A percentile compares a stretch with the other conserved stretches of the same genome.
Evolutionary conservation across 2,329 filamentous ascomycete species (phyloP).

Genomic region (Colletotrichum kahawae): DNA sequence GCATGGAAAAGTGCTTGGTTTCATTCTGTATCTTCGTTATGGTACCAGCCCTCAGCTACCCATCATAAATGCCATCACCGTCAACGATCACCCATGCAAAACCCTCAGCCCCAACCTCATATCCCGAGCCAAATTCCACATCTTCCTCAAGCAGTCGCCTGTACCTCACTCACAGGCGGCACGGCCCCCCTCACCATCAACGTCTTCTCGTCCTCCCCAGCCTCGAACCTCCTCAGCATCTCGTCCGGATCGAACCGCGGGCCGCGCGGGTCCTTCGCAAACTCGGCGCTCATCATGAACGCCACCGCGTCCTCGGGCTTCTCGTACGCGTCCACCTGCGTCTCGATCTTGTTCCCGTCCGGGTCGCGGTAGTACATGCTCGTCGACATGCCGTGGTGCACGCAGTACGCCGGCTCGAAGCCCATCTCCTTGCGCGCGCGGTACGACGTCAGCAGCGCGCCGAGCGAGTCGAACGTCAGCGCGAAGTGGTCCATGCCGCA

Average conservation of each 20-base stretch:
- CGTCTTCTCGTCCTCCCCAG: not conserved
- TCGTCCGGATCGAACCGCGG: constrained; percentile 4
- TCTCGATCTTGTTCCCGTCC: constrained; percentile 53
- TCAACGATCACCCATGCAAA: not conserved
- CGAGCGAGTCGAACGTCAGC: constrained; percentile 41
- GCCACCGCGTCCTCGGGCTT: constrained; percentile 37
- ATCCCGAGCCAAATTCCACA: fast-evolving
- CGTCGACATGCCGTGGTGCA: constrained; percentile 53
- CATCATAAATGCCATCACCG: not conserved
- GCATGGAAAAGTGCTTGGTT: not conserved
- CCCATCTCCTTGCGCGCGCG: constrained; percentile 36
- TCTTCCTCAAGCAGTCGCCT: not conserved
- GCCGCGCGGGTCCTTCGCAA: constrained; percentile 41
- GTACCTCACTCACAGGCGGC: not conserved
- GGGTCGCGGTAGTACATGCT: constrained; percentile 55
- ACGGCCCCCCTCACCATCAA: not conserved
- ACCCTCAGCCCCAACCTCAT: not conserved
- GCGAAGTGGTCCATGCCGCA: constrained; percentile 47
- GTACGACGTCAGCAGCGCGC: constrained; percentile 41
- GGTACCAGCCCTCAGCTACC: not conserved
- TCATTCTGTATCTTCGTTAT: not conserved
- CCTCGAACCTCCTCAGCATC: constrained; percentile 2
- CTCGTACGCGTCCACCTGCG: constrained; percentile 49
- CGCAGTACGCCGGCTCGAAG: constrained; percentile 44
- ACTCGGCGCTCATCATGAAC: constrained; percentile 42